phyloP scores from a whole-genome alignment of 2,329 filamentous ascomycete species.

The Sporothrix curviconia region DNA sequence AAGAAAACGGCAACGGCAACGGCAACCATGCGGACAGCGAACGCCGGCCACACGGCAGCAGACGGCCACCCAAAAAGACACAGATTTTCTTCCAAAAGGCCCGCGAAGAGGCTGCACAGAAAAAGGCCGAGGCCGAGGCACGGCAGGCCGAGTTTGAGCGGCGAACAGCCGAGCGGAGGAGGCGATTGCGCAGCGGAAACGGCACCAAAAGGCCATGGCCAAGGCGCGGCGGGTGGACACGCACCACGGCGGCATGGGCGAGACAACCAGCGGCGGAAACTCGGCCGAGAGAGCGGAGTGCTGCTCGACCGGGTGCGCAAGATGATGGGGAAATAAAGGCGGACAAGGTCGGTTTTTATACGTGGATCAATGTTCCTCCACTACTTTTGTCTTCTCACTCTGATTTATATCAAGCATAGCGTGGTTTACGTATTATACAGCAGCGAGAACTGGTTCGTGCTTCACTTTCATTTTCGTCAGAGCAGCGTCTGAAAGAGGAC shows the following conservation, averaged over 20 bases:
- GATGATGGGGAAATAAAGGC: conserved; percentile 47
- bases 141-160: conserved; percentile 56
- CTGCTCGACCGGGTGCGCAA: conserved; percentile 72
- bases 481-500: background rate
- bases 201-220: conserved; percentile 52
- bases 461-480: no score
- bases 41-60: conserved; percentile 43
- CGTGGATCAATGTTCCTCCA: no score
- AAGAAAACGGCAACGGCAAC: background rate
- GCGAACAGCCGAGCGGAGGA: conserved; percentile 59
- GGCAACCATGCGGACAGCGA: conserved; percentile 11
- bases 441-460: no score
- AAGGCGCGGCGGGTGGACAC: conserved; percentile 56
- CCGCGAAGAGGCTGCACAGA: conserved; percentile 49
- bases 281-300: conserved; percentile 74
- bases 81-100: conserved; percentile 16
- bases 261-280: conserved; percentile 52
- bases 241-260: conserved; percentile 48
- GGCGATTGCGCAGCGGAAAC: conserved; percentile 36
- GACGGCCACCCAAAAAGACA: conserved; percentile 28
- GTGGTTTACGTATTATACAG: background rate
- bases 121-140: conserved; percentile 38
- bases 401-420: background rate
- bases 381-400: background rate
- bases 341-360: no score